These are phyloP conservation scores for Prunus fruticosa DNA, from an alignment of 306 rosid species.

Conservation along the genomic window DNA sequence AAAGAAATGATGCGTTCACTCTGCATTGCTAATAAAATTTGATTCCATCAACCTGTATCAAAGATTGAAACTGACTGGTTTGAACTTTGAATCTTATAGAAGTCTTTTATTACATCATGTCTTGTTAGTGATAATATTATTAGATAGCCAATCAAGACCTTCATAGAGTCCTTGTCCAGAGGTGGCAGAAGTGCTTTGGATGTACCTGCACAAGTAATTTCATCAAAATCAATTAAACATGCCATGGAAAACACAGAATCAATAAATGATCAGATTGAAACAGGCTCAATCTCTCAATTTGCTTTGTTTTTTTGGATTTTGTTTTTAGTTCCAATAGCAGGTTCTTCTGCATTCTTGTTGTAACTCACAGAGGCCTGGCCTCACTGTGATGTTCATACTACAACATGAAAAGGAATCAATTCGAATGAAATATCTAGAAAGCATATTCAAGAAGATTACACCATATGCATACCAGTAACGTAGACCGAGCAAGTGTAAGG, in stretches of 20 bases:
- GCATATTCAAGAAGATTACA: background rate
- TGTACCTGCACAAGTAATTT: slow-evolving; percentile 27
- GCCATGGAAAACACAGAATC: background rate
- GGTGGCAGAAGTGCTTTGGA: slow-evolving; percentile 41
- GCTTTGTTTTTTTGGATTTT: background rate
- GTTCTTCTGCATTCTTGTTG: no score
- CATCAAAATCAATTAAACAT: background rate
- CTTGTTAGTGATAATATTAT: slow-evolving; percentile 10
- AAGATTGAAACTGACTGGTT: background rate
- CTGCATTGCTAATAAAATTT: background rate
- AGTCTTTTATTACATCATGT: background rate
- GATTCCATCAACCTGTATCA: background rate
- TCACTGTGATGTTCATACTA: no score
- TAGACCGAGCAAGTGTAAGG: slow-evolving; percentile 34
- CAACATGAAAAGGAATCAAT: no score
- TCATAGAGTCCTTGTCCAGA: slow-evolving; percentile 44
- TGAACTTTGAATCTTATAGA: background rate
- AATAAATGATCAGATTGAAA: background rate
- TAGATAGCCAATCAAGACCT: slow-evolving; percentile 47
- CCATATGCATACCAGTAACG: slow-evolving; percentile 30
- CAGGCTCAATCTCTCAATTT: no score
- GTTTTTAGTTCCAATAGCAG: background rate
- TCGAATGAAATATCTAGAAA: no score
- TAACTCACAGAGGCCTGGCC: no score
- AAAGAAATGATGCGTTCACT: background rate